Base-by-base conservation (phyloP, 257 asterid genomes). In the Capsicum rhomboideum region DNA sequence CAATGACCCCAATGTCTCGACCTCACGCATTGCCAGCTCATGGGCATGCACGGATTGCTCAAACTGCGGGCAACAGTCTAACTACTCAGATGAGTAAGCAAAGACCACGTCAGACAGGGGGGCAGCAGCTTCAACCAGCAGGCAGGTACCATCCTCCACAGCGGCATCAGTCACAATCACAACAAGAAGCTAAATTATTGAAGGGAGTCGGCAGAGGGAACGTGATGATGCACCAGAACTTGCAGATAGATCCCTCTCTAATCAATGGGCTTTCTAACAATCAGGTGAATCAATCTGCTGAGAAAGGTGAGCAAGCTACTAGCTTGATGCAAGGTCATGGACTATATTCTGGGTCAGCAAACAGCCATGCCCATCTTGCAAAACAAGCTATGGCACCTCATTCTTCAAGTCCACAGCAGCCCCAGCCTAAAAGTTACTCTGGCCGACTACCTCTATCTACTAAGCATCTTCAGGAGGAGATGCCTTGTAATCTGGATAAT, bases 141-240 rank as follows among this genome's bases (percentile, higher is more conserved):
- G 90, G 90, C 84, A 87, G 89, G 87, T 87, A 87, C 54, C 95
- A 89, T 79, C 92, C 93, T 71, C 92, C 86, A 86, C 92, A 86
- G 85, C 88, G 95, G 26, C 97, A 86, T 71, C 99, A 91, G 88
- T 50, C 86, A 75, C 97, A 90, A 79, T 74, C 91, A 82, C 97
- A 89, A 86, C 94, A 92, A 82, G 92, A 91, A 84, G 87, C 91
- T 84, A 96, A 95, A 89, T 89, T 64, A 88, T 89, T 84, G 14
- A 94, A 94, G 85, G 97, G 97, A 84, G 94, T 86, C 53, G 96
- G 92, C 66, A 89, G 94, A 86, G 98, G 97, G 87, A 92, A 86
- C 83, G 21, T 69, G 80, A 58, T 85, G 91, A 89, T 85, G 88
- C 91, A 92, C 84, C 98, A 90, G 85, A 92, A 90, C 86, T 59